Base-by-base conservation (phyloP, 805 yeast genomes). In the Priceomyces medius region DNA sequence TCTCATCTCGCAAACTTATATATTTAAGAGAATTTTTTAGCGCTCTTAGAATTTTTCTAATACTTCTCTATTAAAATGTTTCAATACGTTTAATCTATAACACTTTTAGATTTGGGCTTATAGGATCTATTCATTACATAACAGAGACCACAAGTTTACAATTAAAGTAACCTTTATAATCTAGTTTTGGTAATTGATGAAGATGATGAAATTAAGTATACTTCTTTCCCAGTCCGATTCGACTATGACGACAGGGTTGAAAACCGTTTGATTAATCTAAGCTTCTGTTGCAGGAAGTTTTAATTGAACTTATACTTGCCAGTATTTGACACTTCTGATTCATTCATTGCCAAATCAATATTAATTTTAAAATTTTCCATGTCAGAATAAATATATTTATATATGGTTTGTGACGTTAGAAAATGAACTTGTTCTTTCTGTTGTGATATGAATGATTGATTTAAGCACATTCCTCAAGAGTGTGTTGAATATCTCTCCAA, bases 181-280 rank as follows among this genome's bases (percentile, higher is more conserved):
- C n/a, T 26, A 5, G 29, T 26, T 26, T n/a, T 26, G n/a, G 29
- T 14, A 26, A 26, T 26, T 8, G 9, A 26, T 26, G 29, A 64
- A 66, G 49, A 56, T 69, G 76, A 68, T 68, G 74, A 70, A 55
- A 55, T 49, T 66, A 63, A 76, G 86, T 79, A 64, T 73, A 68
- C 89, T 84, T 85, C 90, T 84, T 85, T 85, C 90, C 89, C 85
- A 79, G 87, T 83, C 87, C 76, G 87, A 80, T 70, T 79, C 90
- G 93, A 85, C 90, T 82, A 83, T 85, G 93, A 84, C 88, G 90
- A 85, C 81, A 80, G 76, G 89, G 88, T 77, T 74, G 79, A 76
- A 59, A 76, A 71, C 57, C 58, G 79, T 67, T 62, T 61, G 56
- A 46, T 49, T 55, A 53, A 58, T 51, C 54, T 55, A 57, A 62